Evolutionary conservation across 2,329 filamentous ascomycete species (phyloP), one percentile per base, ranked within the genome.

Genomic region (Apiospora phragmitis): DNA sequence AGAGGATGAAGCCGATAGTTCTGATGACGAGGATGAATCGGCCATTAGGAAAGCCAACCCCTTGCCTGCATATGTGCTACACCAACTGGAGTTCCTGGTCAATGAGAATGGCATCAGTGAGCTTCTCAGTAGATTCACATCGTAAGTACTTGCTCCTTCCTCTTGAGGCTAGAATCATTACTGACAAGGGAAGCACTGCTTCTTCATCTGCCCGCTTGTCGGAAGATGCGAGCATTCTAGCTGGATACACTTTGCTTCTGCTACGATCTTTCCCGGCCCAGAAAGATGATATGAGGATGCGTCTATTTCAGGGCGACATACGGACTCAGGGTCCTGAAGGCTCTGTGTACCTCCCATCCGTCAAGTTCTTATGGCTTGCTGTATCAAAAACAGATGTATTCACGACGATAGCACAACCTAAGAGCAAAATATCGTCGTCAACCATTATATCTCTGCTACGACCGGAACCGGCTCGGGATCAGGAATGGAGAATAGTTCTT

Each of bases 251-350:
- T 3, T 85, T 98, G 49, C 95, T 93, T 0, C 83, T 99, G 3
- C 84, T 98, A 4, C 90, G 93, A 71, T 95, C 94, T 75, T 98
- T 98, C 74, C 94, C 95, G 11, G 84, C 87, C 8, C 88, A 90
- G 71, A 91, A 91, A 4, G 95, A 98, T 77, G 94, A 98, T 71
- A 97, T 98, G 72, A 92, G 95, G 29, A 97, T 98, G 94, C 95
- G 94, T 83, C 85, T 98, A 0, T 98, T 96, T 77, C 86, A 96
- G 51, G 93, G 94, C 0, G 90, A 92, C 59, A 85, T 93, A 5
- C 81, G 86, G 2, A 75, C 71, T 73, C 78, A 68, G 73, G 77
- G 78, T 65, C 78, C 78, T 74, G 26, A 72, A 82, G 77, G 68
- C 80, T 76, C 74, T 82, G 71, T 71, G 72, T 83, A 78, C 72